Conservation (phyloP, 768 basidiomycete genomes). For the Pluteus cervinus region DNA sequence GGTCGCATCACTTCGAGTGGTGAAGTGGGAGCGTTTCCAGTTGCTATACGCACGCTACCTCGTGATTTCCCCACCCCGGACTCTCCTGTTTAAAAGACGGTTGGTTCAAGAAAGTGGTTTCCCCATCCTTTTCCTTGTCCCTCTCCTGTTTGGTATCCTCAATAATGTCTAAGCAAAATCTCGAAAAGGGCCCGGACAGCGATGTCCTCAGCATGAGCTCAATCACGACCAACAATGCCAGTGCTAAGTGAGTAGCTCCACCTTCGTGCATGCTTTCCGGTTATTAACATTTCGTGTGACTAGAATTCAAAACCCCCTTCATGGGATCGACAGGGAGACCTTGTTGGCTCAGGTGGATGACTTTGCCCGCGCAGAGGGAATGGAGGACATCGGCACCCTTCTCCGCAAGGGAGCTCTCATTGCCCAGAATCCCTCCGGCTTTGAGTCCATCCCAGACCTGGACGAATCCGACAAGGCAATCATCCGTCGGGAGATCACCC, state of each 20-base stretch:
- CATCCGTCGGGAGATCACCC: constrained; percentile 41
- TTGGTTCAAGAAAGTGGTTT: too few relatives aligned
- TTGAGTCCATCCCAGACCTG: constrained; percentile 32
- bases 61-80: too few relatives aligned
- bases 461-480: constrained; percentile 30
- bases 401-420: constrained; percentile 70
- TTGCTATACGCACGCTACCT: too few relatives aligned
- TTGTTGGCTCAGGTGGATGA: constrained; percentile 54
- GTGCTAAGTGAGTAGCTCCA: constrained; percentile 14
- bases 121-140: too few relatives aligned
- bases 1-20: too few relatives aligned
- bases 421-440: constrained; percentile 58
- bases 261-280: neutral
- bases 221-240: constrained; percentile 18
- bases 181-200: too few relatives aligned
- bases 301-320: too few relatives aligned
- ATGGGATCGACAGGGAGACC: constrained; percentile 52
- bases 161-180: too few relatives aligned
- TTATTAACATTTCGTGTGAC: constrained; percentile 1
- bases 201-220: too few relatives aligned
- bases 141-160: too few relatives aligned
- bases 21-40: too few relatives aligned
- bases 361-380: constrained; percentile 48
- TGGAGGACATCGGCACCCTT: constrained; percentile 36
- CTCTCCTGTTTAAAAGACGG: too few relatives aligned